Base-by-base conservation (phyloP, 179 eudicot species). In the Drosera spatulata region DNA sequence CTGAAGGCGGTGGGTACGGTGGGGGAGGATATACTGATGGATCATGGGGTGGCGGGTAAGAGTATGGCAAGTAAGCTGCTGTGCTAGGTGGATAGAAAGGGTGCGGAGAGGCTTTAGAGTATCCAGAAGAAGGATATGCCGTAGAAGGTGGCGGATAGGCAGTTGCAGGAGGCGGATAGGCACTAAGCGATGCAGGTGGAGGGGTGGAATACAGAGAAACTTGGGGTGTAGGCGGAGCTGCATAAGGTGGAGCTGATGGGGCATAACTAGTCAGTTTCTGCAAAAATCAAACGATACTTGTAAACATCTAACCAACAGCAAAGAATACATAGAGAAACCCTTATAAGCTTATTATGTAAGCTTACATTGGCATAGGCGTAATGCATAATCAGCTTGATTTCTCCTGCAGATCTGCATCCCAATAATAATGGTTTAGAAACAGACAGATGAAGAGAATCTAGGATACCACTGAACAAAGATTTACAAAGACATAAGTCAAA, bases 321-420 rank as follows among this genome's bases (percentile, higher is more conserved):
- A 41, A 38, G 39, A 44, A 4, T 4, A 50, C 47, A 22, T 7
- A 37, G 39, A 41, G 49, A 10, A 10, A 2, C 39, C 3, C 38
- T 6, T 10, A 61, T 7, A 12, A 3, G 6, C 14, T 49, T 40
- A 11, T 41, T 52, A 41, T 39, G 46, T 33, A 43, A 65, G 67
- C 85, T 77, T 71, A 84, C 97, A 61, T 69, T 79, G 75, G 84
- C 78, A 55, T 75, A 72, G 52, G 83, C 70, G 67, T 79, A 91
- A 68, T 88, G 89, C 86, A 91, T 71, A 62, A 88, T 91, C 64
- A 91, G 59, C 63, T 86, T 85, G 38, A 91, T 77, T 83, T 88
- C 98, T 68, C 98, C 96, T 7, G 98, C 95, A 79, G 79, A 68
- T 77, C 98, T 91, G 78, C 54, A 61, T 22, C 33, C 33, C 33